Percentiles rank a stretch among this genome's conserved stretches.
Evolutionary conservation across 768 basidiomycete genomes (phyloP).

Genomic region (Roridomyces roridus): DNA sequence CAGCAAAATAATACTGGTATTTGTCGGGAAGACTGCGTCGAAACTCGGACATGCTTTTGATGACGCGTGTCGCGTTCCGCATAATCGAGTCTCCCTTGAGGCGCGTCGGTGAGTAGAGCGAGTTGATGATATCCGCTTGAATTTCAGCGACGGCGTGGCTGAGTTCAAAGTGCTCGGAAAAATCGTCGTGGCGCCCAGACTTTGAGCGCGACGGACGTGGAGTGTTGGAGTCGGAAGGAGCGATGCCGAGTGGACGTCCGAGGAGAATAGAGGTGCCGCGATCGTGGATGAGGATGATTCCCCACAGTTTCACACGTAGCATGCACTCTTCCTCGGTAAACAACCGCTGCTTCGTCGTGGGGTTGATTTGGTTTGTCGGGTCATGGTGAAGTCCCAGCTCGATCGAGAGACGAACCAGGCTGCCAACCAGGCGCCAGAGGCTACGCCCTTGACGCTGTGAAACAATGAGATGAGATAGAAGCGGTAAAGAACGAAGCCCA

Average conservation of each 20-base stretch:
- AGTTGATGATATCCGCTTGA: constrained; percentile 89
- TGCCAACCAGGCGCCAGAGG: constrained; percentile 87
- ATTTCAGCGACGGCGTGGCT: constrained; percentile 82
- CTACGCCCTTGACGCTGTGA: constrained; percentile 85
- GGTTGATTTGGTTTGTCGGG: constrained; percentile 65
- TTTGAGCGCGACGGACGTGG: constrained; percentile 66
- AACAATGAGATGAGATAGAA: constrained; percentile 7
- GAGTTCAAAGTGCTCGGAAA: constrained; percentile 81
- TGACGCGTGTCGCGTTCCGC: constrained; percentile 79
- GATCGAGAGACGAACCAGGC: constrained; percentile 79
- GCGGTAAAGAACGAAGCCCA: constrained; percentile 35
- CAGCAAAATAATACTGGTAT: constrained; percentile 79
- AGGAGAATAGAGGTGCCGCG: constrained; percentile 88
- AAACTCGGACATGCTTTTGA: constrained; percentile 78
- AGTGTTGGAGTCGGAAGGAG: constrained; percentile 84
- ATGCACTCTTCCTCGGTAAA: constrained; percentile 83
- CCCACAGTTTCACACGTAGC: constrained; percentile 84
- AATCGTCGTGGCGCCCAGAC: constrained; percentile 48
- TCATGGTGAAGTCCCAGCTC: constrained; percentile 90
- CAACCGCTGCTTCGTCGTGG: constrained; percentile 41
- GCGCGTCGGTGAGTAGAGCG: constrained; percentile 78
- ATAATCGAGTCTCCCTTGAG: constrained; percentile 74
- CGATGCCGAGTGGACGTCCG: constrained; percentile 83
- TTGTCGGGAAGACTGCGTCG: constrained; percentile 70
- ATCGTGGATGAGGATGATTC: constrained; percentile 84